Percentiles rank a stretch among this genome's conserved stretches.
phyloP scores from a whole-genome alignment of 1,284 basidiomycete genomes.

The Cryptococcus amylolentus region DNA sequence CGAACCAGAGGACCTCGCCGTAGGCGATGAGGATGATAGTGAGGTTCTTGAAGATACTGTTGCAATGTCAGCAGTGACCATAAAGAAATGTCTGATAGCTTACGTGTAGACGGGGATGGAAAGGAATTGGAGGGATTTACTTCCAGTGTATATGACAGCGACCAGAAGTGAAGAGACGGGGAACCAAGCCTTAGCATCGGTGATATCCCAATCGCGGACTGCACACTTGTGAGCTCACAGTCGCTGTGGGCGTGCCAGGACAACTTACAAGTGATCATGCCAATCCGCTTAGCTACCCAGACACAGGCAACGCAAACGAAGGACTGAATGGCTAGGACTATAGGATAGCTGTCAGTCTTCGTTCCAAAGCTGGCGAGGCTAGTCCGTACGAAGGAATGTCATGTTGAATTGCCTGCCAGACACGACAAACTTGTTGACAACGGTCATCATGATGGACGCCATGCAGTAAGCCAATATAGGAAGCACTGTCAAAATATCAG shows the following conservation, averaged over 20 bases:
- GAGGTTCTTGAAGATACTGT: constrained; percentile 91
- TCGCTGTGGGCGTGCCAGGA: not conserved
- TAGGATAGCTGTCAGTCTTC: not conserved
- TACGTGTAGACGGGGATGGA: constrained; percentile 86
- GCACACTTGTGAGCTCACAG: not conserved
- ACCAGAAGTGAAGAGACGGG: constrained; percentile 91
- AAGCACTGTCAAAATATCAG: constrained; percentile 7
- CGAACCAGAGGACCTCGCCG: constrained; percentile 98
- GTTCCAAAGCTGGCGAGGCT: not conserved
- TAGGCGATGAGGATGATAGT: constrained; percentile 99
- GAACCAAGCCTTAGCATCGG: constrained; percentile 90
- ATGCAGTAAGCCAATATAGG: constrained; percentile 87
- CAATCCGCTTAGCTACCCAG: constrained; percentile 64
- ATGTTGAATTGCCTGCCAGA: constrained; percentile 92
- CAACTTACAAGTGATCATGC: constrained; percentile 67
- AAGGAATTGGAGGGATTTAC: constrained; percentile 92
- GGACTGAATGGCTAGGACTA: constrained; percentile 83
- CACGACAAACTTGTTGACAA: constrained; percentile 97
- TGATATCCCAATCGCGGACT: constrained; percentile 74
- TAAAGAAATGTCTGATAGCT: constrained; percentile 59
- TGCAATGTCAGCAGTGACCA: constrained; percentile 48
- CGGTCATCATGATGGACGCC: constrained; percentile 95
- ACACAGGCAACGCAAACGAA: constrained; percentile 80
- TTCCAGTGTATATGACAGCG: constrained; percentile 95
- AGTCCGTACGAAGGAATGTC: constrained; percentile 70